Conservation (phyloP, 129 eudicot species). For the sunflower (Helianthus annuus) region HanXRQr2.0-SUNRISE NC_035443.2:25959629-25960128, state of each 20-base stretch:
- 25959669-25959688: not conserved
- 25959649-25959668: not conserved
- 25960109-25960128: constrained; percentile 3
- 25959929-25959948: not conserved
- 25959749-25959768: constrained; percentile 16
- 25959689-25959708: not conserved
- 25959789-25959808: not conserved
- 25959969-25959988: constrained; percentile 7
- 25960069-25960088: not conserved
- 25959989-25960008: not conserved
- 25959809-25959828: not conserved
- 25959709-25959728: too few species aligned
- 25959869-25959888: constrained; percentile 5
- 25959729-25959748: not conserved
- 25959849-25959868: not conserved
- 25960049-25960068: not conserved
- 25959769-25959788: too few species aligned
- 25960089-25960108: constrained; percentile 9
- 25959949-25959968: constrained; percentile 1
- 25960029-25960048: not conserved
- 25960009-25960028: not conserved
- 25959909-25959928: not conserved
- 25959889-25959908: not conserved
- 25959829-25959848: not conserved
- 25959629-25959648: constrained; percentile 17